Conservation (phyloP, 495 filamentous ascomycete genomes). For the Lasiosphaeriaceae sp. region DNA sequence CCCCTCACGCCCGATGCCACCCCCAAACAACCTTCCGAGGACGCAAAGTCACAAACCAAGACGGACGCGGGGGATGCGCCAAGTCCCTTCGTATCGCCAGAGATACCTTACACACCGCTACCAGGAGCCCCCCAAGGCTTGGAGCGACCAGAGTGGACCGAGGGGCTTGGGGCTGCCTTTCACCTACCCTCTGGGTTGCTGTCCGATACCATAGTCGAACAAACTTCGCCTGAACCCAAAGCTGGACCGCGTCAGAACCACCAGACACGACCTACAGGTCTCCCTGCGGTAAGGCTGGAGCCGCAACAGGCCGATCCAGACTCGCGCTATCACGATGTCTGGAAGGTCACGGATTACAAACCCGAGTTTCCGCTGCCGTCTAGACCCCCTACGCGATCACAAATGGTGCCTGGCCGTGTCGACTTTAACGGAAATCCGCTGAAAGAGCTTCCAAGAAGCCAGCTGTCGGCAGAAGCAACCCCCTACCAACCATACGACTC, state of each 20-base stretch:
- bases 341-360: slow-evolving; percentile 14
- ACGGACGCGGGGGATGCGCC: neutral
- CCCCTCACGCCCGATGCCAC: slow-evolving; percentile 14
- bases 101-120: neutral
- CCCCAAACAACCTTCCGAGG: neutral
- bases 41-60: neutral
- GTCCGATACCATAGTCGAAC: neutral
- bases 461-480: slow-evolving; percentile 12
- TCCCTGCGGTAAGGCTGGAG: neutral
- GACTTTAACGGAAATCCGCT: slow-evolving; percentile 13
- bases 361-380: slow-evolving; percentile 13
- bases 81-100: neutral
- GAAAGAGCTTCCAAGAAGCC: slow-evolving; percentile 9
- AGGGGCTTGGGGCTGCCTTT: neutral
- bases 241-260: too few species aligned
- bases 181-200: slow-evolving; percentile 1
- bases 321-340: slow-evolving; percentile 9
- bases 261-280: too few species aligned
- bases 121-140: neutral
- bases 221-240: neutral
- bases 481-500: slow-evolving; percentile 2
- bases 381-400: neutral
- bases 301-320: neutral
- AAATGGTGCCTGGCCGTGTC: neutral
- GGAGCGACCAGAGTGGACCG: neutral